These are phyloP conservation scores for Phyllosticta citrichinensis DNA, from an alignment of 2,329 filamentous ascomycete species.

Conservation along the genomic window DNA sequence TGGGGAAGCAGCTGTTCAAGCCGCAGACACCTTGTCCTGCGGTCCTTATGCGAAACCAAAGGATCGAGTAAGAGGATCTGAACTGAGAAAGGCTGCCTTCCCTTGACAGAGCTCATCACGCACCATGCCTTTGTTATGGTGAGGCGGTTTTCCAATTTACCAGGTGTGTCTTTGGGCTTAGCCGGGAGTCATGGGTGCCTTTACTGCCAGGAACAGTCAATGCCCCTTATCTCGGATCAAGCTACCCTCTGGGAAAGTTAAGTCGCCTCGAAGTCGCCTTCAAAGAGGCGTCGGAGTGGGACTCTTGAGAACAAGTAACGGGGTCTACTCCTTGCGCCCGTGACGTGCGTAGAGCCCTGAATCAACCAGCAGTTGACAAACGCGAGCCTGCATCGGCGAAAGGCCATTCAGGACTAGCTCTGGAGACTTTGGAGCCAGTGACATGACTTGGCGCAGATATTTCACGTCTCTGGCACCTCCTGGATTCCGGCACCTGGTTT, in stretches of 20 bases:
- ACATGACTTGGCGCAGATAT: not conserved
- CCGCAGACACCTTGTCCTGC: not conserved
- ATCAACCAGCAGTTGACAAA: not conserved
- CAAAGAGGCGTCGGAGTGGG: not conserved
- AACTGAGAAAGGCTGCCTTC: not conserved
- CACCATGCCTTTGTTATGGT: not conserved
- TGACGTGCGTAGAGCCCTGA: not conserved
- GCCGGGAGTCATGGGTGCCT: not conserved
- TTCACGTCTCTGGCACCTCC: constrained; percentile 19
- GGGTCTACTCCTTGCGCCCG: not conserved
- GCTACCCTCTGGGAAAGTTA: not conserved
- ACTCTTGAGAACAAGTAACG: not conserved
- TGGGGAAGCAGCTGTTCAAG: not conserved
- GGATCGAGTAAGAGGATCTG: not conserved
- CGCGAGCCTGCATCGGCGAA: not conserved
- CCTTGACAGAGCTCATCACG: not conserved
- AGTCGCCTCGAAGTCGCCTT: not conserved
- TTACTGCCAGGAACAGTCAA: not conserved
- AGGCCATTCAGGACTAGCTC: not conserved
- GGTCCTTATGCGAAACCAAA: not conserved
- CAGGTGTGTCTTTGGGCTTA: not conserved
- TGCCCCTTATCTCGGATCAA: not conserved
- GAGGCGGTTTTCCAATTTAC: not conserved
- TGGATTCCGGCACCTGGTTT: constrained; percentile 19
- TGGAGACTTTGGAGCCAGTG: not conserved